These are phyloP conservation scores for Penicillium sp. DNA, from an alignment of 2,329 filamentous ascomycete genomes.

Conservation along the genomic window DNA sequence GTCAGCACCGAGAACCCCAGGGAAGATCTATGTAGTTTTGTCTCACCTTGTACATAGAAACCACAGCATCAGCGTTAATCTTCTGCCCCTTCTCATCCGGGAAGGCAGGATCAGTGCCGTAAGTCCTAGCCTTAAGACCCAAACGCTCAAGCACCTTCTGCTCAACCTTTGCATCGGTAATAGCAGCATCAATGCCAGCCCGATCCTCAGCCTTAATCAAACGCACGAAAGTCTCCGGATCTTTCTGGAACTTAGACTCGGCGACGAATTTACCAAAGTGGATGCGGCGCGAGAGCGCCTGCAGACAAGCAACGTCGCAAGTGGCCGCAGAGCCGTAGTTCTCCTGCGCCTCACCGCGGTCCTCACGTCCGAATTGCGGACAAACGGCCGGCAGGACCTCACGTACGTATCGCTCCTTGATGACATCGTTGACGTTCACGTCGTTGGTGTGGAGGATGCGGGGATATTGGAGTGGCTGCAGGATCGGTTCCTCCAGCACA, in stretches of 20 bases:
- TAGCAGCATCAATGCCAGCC: conserved; percentile 81
- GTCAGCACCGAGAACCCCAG: not conserved
- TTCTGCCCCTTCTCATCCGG: conserved; percentile 60
- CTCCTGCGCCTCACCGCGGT: conserved; percentile 83
- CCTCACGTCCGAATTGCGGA: conserved; percentile 71
- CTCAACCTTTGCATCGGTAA: conserved; percentile 88
- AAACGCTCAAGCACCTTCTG: conserved; percentile 87
- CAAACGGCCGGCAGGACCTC: conserved; percentile 84
- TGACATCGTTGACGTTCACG: conserved; percentile 86
- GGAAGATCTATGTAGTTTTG: not conserved
- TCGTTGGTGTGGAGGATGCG: conserved; percentile 83
- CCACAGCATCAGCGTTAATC: conserved; percentile 90
- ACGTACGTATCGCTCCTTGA: conserved; percentile 83
- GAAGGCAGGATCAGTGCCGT: conserved; percentile 83
- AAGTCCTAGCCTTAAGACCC: conserved; percentile 86
- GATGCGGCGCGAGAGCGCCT: conserved; percentile 86
- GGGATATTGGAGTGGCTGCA: conserved; percentile 88
- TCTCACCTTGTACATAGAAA: conserved; percentile 75
- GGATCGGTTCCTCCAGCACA: conserved; percentile 75
- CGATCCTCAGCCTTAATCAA: conserved; percentile 83
- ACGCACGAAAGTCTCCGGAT: conserved; percentile 77
- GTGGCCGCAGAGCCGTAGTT: conserved; percentile 95
- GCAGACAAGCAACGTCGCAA: conserved; percentile 86
- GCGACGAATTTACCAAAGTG: conserved; percentile 99
- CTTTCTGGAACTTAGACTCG: conserved; percentile 88